Base-by-base conservation (phyloP, 73 alveolate genomes). In the Halteria grandinella region DNA sequence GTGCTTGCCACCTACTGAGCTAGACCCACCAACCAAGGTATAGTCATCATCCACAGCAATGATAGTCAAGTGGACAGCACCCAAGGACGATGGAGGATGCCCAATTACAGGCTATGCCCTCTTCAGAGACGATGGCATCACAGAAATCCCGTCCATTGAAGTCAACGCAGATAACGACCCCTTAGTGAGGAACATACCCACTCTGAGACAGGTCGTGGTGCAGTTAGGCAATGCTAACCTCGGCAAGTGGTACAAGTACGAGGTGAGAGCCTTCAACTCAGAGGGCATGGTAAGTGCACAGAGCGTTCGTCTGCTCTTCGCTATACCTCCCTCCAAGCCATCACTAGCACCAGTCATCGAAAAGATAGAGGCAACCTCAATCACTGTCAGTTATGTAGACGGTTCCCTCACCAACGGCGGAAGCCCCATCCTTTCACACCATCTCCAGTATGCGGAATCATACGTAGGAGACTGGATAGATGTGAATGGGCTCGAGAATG, bases 41-140 rank as follows among this genome's bases (percentile, higher is more conserved):
- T 3, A 21, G 28, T 33, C 55, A 20, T 20, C 70, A n/a, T 54
- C 80, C 18, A 82, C 62, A 34, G 54, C 79, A 15, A 59, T 87
- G 60, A 58, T 78, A 23, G 53, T 87, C 0, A 27, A 53, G 0
- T 87, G 95, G 95, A 44, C 28, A 28, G 70, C 83, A 3, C 95
- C 95, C 0, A 28, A 18, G 18, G 25, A 40, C 8, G 64, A 80
- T 72, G 95, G 95, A 57, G 91, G 92, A 28, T 63, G 89, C 20
- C 84, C 89, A 4, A 51, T 82, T 1, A 36, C 66, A 12, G 89
- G 91, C 28, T 87, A 87, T 75, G 77, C 75, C n/a, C 69, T 87
- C 29, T 87, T 53, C 69, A 48, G 47, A 52, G 84, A 57, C 37
- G 75, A 66, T 45, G 87, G 90, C 14, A 49, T 63, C 27, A 43